Conservation (phyloP, 768 basidiomycete species). For the Phylloporus sp. region DNA sequence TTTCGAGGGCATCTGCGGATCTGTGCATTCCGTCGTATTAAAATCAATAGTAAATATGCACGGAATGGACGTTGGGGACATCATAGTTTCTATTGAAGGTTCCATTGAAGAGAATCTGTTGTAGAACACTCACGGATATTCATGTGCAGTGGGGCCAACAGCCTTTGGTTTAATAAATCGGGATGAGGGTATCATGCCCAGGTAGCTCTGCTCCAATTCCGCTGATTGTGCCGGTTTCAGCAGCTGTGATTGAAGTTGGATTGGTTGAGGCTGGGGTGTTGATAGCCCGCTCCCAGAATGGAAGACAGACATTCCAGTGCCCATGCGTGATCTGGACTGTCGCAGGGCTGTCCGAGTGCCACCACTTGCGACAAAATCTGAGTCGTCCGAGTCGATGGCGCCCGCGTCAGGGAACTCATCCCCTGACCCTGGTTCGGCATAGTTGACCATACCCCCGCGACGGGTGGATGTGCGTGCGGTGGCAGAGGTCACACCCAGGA, state of each 20-base stretch:
- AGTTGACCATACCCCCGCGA: slow-evolving; percentile 73
- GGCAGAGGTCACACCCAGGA: slow-evolving; percentile 43
- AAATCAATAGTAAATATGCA: slow-evolving; percentile 13
- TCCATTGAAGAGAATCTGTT: slow-evolving; percentile 1
- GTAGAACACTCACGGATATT: slow-evolving; percentile 61
- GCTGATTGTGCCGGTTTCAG: slow-evolving; percentile 27
- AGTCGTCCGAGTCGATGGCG: slow-evolving; percentile 79
- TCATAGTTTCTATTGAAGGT: slow-evolving; percentile 3
- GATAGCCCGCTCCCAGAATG: slow-evolving; percentile 44
- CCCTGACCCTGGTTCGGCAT: slow-evolving; percentile 79
- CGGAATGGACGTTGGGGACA: slow-evolving; percentile 13
- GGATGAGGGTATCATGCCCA: slow-evolving; percentile 80
- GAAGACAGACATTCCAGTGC: slow-evolving; percentile 50
- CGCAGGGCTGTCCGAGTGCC: slow-evolving; percentile 56
- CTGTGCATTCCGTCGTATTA: slow-evolving; percentile 37
- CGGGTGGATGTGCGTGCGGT: slow-evolving; percentile 46
- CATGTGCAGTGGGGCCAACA: slow-evolving; percentile 58
- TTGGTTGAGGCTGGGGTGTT: slow-evolving; percentile 30
- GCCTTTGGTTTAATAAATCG: slow-evolving; percentile 64
- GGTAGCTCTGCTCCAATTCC: slow-evolving; percentile 82
- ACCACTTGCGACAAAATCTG: slow-evolving; percentile 68
- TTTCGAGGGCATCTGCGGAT: slow-evolving; percentile 56
- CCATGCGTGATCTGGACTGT: slow-evolving; percentile 40
- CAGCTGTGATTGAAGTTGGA: slow-evolving; percentile 15
- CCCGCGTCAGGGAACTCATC: slow-evolving; percentile 81